Conservation (phyloP, 257 asterid genomes). For the Przewalskia tangutica region DNA sequence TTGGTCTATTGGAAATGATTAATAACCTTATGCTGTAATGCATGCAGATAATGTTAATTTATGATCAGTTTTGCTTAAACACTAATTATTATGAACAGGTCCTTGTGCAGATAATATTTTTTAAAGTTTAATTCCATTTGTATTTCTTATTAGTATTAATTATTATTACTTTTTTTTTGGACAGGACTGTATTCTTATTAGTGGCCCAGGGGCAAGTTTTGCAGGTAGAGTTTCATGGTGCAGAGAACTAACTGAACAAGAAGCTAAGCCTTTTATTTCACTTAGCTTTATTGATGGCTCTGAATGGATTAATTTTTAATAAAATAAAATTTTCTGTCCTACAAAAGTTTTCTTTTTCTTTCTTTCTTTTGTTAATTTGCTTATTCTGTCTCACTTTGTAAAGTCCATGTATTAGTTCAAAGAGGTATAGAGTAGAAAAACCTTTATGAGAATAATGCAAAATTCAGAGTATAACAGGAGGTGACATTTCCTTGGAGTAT, state of each 20-base stretch:
- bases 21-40: background rate
- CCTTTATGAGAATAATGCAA: background rate
- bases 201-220: slow-evolving; percentile 74
- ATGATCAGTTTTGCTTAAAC: background rate
- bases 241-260: slow-evolving; percentile 76
- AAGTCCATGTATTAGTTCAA: background rate
- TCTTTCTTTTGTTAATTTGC: too few relatives aligned
- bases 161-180: background rate
- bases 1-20: background rate
- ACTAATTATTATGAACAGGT: background rate
- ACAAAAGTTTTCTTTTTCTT: too few relatives aligned
- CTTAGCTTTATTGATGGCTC: slow-evolving; percentile 80
- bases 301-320: slow-evolving; percentile 58
- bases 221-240: slow-evolving; percentile 97
- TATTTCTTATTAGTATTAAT: too few relatives aligned
- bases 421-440: background rate
- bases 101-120: background rate
- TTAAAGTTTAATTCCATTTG: background rate
- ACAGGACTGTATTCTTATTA: slow-evolving; percentile 82
- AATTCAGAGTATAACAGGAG: background rate
- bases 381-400: background rate
- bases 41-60: background rate
- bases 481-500: background rate
- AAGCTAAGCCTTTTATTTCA: slow-evolving; percentile 90
- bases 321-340: background rate